Evolutionary conservation across 2,329 filamentous ascomycete genomes (phyloP).

Genomic region (Colletotrichum tofieldiae): DNA sequence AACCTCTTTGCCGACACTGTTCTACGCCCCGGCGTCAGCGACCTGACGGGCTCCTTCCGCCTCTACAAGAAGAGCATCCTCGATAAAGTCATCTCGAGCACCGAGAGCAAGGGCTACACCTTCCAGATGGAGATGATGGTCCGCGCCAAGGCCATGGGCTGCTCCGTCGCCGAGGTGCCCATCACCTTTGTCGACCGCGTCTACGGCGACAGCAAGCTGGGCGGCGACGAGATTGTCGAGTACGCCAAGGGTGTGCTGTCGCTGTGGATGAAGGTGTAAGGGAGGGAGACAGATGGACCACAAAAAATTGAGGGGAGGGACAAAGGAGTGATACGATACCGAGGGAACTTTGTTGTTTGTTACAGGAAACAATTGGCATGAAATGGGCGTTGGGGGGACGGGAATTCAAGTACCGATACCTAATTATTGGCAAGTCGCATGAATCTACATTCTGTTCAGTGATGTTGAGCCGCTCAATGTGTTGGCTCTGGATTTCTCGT

Average conservation of each 20-base stretch:
- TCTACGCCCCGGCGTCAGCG: conserved; percentile 92
- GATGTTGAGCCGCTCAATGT: background rate
- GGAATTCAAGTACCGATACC: conserved; percentile 42
- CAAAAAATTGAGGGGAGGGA: background rate
- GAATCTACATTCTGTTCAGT: conserved; percentile 15
- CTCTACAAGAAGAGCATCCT: conserved; percentile 94
- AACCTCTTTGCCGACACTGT: conserved; percentile 98
- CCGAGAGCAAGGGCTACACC: conserved; percentile 96
- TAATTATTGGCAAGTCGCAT: conserved; percentile 38
- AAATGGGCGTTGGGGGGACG: conserved; percentile 41
- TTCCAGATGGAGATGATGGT: conserved; percentile 99
- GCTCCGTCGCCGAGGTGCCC: conserved; percentile 92
- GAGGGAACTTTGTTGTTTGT: conserved; percentile 22
- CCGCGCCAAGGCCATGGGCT: conserved; percentile 95
- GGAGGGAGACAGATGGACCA: background rate
- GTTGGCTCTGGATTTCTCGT: background rate
- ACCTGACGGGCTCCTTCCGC: conserved; percentile 94
- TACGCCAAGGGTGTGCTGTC: conserved; percentile 89
- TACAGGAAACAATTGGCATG: conserved; percentile 24
- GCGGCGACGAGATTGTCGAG: conserved; percentile 95
- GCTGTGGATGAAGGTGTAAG: conserved; percentile 83
- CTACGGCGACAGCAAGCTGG: conserved; percentile 96
- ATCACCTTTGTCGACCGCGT: conserved; percentile 96
- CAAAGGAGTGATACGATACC: conserved; percentile 24
- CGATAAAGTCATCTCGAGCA: conserved; percentile 90